Evolutionary conservation across 2,329 filamentous ascomycete species (phyloP), one percentile per base, ranked within the genome.

Genomic region (Plectosphaerella plurivora): DNA sequence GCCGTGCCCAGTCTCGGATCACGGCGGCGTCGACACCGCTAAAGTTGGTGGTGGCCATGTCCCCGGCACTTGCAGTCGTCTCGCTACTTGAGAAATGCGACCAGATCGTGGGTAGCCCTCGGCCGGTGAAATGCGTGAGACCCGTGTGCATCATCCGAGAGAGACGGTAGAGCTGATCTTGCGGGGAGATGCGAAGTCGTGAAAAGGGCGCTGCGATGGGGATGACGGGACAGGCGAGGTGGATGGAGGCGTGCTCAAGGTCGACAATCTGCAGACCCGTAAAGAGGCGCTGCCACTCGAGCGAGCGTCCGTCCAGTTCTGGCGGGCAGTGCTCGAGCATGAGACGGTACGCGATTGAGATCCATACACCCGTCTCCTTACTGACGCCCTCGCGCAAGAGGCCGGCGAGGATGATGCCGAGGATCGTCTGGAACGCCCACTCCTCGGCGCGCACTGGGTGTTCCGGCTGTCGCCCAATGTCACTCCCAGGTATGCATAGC

Each of bases 131-230:
- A 48, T 73, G 68, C 3, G 65, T 68, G 4, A 74, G 55, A 1
- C 72, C 71, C 0, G 66, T 71, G 49, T 75, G 69, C 72, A 75
- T 73, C 70, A 75, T 73, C 15, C 69, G 65, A 2, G 71, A 73
- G 0, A 75, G 60, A 6, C 67, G 63, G 41, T 73, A 71, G 3
- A 74, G 65, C 18, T 72, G 71, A 52, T 74, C 72, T 44, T 66
- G 65, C 11, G 65, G 61, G 1, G 70, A 68, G 4, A 65, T 66
- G 37, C 69, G 68, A 7, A 75, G 63, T 5, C 64, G 59, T 0
- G 64, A 56, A 2, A 73, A 59, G 1, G 72, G 72, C 1, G 72
- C 65, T 35, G 68, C 65, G 14, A 72, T 62, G 1, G 71, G 72
- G 20, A 75, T 66, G 9, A 72, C 65, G 0, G 72, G 72, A 33